Evolutionary conservation across 371 early-diverging fungal genomes (phyloP).

Genomic region (Mortierella polycephala): DNA sequence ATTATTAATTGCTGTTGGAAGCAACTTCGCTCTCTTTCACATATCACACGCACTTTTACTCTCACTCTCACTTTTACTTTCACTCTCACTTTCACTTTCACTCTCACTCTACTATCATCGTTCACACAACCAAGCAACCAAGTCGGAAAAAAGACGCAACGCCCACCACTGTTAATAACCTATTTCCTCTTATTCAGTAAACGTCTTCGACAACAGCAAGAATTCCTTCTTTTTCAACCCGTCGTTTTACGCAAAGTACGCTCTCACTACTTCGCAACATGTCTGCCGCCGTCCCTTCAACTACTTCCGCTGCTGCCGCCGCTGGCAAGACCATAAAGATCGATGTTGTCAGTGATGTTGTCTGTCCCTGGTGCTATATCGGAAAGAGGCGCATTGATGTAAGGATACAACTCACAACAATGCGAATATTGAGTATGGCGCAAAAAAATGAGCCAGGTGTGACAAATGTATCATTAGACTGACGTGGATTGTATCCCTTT

Average conservation of each 20-base stretch:
- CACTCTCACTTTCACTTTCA: no score
- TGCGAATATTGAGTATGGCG: no score
- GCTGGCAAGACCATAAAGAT: constrained; percentile 56
- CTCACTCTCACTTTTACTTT: no score
- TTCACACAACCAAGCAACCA: no score
- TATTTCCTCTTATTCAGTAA: neutral
- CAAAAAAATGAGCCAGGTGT: no score
- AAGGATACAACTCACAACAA: neutral
- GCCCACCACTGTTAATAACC: neutral
- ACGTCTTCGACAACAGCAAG: neutral
- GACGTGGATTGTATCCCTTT: neutral
- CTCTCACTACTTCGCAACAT: constrained; percentile 38
- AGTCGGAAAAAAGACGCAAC: neutral
- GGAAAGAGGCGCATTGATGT: constrained; percentile 75
- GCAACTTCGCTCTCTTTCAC: no score
- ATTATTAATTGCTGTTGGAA: no score
- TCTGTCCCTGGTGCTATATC: constrained; percentile 78
- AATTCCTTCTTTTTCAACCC: constrained; percentile 1
- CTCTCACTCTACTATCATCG: no score
- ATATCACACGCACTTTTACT: no score
- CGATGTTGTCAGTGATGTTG: constrained; percentile 65
- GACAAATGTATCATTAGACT: no score
- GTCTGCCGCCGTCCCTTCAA: constrained; percentile 20
- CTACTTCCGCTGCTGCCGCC: constrained; percentile 12
- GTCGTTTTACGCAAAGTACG: constrained; percentile 37